Base-by-base conservation (phyloP, 352 stramenopile species). In the Pythium oligandrum region DNA sequence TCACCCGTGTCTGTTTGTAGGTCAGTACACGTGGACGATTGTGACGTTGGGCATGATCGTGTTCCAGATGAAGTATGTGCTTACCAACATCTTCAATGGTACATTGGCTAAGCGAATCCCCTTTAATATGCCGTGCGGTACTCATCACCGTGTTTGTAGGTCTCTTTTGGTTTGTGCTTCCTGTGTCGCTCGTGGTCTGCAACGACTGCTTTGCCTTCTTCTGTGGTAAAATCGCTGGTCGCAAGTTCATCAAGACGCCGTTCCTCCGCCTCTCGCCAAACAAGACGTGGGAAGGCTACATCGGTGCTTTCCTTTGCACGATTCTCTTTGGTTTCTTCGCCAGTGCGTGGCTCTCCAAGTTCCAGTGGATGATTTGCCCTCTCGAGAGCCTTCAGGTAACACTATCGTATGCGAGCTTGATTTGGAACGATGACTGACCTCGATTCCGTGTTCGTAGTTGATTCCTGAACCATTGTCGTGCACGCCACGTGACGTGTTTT, bases 241-340 rank as follows among this genome's bases (percentile, higher is more conserved):
- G 82, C 44, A 91, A 89, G 61, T 92, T 99, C 57, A 97, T 99
- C 63, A 96, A 96, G 63, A 73, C 86, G 46, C 75, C 78, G 43
- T 94, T 94, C 61, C 53, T 94, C 55, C 76, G 79, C 7, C 83
- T 99, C 48, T 98, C 89, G 36, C 97, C 97, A 12, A 99, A 99
- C 69, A 99, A 99, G 73, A 99, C 96, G 4, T 99, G 96, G 96
- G 98, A 99, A 64, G 97, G 97, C 3, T 99, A 99, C 58, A 95
- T 98, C 33, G 97, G 97, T 37, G 97, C 94, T 6, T 94, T 96
- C 38, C 57, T 99, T 30, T 98, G 93, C 66, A 99, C 97, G 26
- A 73, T 99, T 40, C 71, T 98, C 36, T 94, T 96, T 40, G 94
- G 75, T 12, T 97, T 96, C 68, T 98, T 98, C 50, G 79, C 96